Evolutionary conservation across 371 early-diverging fungal species (phyloP).

Genomic region (Chytridium lagenaria): DNA sequence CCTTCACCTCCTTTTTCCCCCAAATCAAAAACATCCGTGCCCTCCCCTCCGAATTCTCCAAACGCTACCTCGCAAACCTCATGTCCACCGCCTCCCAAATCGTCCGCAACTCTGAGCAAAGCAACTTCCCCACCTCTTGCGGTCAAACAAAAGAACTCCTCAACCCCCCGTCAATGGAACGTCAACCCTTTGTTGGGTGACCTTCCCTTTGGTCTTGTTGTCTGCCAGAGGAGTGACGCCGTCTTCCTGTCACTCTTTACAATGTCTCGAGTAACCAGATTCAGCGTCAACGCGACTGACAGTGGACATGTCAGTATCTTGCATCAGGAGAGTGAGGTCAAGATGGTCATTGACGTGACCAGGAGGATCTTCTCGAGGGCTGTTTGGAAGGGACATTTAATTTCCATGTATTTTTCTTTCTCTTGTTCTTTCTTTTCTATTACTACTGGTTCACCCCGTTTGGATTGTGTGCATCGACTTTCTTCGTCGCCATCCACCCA

Average conservation of each 20-base stretch:
- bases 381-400: not conserved
- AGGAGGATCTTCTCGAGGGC: not conserved
- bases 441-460: no score
- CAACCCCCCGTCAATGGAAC: not conserved
- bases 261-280: not conserved
- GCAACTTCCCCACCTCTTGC: constrained; percentile 7
- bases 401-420: not conserved
- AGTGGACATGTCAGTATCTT: constrained; percentile 5
- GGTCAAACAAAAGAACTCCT: constrained; percentile 2
- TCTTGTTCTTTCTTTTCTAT: no score
- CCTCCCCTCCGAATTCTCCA: not conserved
- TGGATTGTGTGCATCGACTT: no score
- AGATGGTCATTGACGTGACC: not conserved
- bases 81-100: not conserved
- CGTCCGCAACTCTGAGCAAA: constrained; percentile 7
- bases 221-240: not conserved
- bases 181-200: constrained; percentile 4
- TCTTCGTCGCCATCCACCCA: no score
- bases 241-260: not conserved
- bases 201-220: constrained; percentile 17
- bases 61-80: constrained; percentile 15
- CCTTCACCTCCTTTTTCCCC: constrained; percentile 17
- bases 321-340: constrained; percentile 7
- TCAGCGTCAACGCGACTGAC: constrained; percentile 1
- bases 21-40: constrained; percentile 21